Conservation (phyloP, 1,139 yeast genomes). For the Scheffersomyces segobiensis region DNA sequence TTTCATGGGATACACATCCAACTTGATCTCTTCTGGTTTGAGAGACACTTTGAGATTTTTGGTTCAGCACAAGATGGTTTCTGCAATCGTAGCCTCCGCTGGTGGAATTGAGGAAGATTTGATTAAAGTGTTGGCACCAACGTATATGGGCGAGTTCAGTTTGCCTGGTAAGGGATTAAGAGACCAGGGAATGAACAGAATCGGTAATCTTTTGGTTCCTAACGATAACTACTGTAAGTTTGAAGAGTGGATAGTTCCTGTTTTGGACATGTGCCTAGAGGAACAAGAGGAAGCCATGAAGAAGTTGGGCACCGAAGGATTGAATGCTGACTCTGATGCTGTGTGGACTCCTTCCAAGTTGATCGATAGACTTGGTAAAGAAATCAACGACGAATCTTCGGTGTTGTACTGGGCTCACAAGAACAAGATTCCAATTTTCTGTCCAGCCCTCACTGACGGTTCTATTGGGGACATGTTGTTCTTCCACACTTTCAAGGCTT, state of each 20-base stretch:
- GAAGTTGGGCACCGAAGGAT: constrained; percentile 60
- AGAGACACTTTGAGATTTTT: constrained; percentile 87
- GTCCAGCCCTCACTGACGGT: constrained; percentile 98
- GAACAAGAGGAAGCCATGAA: constrained; percentile 78
- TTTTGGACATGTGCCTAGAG: constrained; percentile 79
- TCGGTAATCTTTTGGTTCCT: constrained; percentile 94
- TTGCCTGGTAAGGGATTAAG: constrained; percentile 80
- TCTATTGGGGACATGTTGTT: constrained; percentile 98
- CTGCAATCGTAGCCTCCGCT: constrained; percentile 92
- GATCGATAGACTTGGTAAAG: constrained; percentile 91
- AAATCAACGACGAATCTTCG: constrained; percentile 90
- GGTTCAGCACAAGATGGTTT: constrained; percentile 91
- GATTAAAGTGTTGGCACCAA: constrained; percentile 93
- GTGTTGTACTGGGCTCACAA: constrained; percentile 98
- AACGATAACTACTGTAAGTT: constrained; percentile 96
- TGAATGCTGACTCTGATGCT: constrained; percentile 45
- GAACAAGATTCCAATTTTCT: constrained; percentile 91
- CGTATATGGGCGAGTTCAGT: constrained; percentile 88
- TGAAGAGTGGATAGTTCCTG: constrained; percentile 98
- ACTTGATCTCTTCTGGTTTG: constrained; percentile 89
- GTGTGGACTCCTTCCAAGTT: constrained; percentile 92
- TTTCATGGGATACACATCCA: constrained; percentile 96
- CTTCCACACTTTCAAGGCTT: constrained; percentile 94
- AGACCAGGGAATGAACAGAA: constrained; percentile 95
- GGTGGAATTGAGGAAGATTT: constrained; percentile 98